Evolutionary conservation across 495 filamentous ascomycete species (phyloP), one percentile per base, ranked within the genome.

Genomic region (Penicillium crystallinum): DNA sequence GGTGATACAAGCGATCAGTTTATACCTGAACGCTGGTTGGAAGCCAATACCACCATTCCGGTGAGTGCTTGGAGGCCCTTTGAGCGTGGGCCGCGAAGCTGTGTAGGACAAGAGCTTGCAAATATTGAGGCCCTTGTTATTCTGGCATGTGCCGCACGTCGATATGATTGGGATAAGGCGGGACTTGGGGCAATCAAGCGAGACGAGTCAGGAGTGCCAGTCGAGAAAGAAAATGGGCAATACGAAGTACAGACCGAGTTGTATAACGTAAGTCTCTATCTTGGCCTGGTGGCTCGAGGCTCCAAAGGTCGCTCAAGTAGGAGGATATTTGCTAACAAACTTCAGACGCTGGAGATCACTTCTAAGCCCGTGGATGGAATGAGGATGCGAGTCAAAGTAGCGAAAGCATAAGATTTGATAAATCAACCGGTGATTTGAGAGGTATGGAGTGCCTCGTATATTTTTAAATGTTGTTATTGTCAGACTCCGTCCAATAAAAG

Each of bases 61-160:
- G 67, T 35, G 34, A 70, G 67, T 41, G 63, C 69, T 4, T 79
- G 63, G 62, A 56, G 77, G 15, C 67, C 76, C 1, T 81, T 81
- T 31, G 70, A 76, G 59, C 64, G 67, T 3, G 79, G 79, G 0
- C 76, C 74, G 1, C 61, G 76, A 25, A 69, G 67, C 40, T 80
- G 79, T 38, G 76, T 80, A 23, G 78, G 76, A 0, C 76, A 81
- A 56, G 75, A 76, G 42, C 54, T 81, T 18, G 77, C 67, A 4
- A 61, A 65, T 45, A 21, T 74, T 1, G 76, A 82, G 47, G 40
- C 76, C 3, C 67, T 67, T 40, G 52, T 75, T 12, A 68, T 68
- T 9, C 46, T 77, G 5, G 74, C 74, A 9, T 54, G 55, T 11
- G 57, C 69, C 9, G 67, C 64, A 12, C 62, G 75, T 11, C 57